Evolutionary conservation across 345 rosid genomes (phyloP).

Genomic region (Cochlearia excelsa): DNA sequence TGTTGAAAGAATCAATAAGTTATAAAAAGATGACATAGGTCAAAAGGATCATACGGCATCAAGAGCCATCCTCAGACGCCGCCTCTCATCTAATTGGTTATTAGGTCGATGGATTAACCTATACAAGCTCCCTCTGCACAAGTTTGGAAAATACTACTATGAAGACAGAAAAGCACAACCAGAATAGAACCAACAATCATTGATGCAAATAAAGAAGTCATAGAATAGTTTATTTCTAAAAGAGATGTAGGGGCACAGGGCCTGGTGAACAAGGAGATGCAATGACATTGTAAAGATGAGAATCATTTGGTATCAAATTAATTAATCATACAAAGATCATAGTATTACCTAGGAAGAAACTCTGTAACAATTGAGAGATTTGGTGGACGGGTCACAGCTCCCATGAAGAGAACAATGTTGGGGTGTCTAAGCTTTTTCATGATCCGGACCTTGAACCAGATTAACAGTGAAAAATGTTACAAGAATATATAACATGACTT

Average conservation of each 20-base stretch:
- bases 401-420: slow-evolving; percentile 99
- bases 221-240: background rate
- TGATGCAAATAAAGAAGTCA: slow-evolving; percentile 14
- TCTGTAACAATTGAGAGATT: slow-evolving; percentile 92
- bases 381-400: slow-evolving; percentile 92
- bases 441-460: slow-evolving; percentile 56
- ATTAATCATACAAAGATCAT: slow-evolving; percentile 20
- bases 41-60: slow-evolving; percentile 64
- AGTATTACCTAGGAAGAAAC: slow-evolving; percentile 81
- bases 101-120: slow-evolving; percentile 86
- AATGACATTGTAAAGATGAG: slow-evolving; percentile 9
- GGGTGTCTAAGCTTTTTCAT: slow-evolving; percentile 90
- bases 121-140: slow-evolving; percentile 96
- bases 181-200: background rate
- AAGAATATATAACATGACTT: slow-evolving; percentile 1
- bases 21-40: background rate
- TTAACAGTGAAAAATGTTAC: slow-evolving; percentile 3
- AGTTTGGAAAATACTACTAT: slow-evolving; percentile 14
- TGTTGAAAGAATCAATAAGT: slow-evolving; percentile 6
- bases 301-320: slow-evolving; percentile 9
- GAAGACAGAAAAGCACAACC: slow-evolving; percentile 11
- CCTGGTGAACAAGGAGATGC: background rate
- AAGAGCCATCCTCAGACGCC: slow-evolving; percentile 92
- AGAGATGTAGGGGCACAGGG: background rate
- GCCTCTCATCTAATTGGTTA: slow-evolving; percentile 89